phyloP scores from a whole-genome alignment of 108 stramenopile genomes.

The Seminavis robusta region DNA sequence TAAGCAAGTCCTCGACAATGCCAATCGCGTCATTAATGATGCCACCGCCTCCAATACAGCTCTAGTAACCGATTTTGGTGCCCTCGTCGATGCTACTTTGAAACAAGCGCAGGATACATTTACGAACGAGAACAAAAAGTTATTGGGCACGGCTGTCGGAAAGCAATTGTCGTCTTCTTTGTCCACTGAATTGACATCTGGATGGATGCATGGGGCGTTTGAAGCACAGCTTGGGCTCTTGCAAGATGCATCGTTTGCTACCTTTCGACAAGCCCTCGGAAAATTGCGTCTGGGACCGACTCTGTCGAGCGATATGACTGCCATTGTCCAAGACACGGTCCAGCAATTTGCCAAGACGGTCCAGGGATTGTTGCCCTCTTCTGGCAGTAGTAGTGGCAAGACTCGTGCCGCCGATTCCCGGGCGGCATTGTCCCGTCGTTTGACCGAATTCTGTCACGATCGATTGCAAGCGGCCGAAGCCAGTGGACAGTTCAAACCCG shows the following conservation, averaged over 20 bases:
- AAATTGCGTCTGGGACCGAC: conserved; percentile 68
- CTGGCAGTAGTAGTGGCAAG: conserved; percentile 14
- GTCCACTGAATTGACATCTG: conserved; percentile 41
- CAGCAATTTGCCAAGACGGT: conserved; percentile 49
- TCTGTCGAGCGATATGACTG: conserved; percentile 66
- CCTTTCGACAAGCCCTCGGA: conserved; percentile 58
- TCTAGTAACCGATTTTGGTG: conserved; percentile 2
- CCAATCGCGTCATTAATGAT: not conserved
- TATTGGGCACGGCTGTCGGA: conserved; percentile 24
- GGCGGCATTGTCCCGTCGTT: conserved; percentile 29
- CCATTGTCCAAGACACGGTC: conserved; percentile 40
- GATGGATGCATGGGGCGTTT: conserved; percentile 55
- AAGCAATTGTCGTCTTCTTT: conserved; percentile 58
- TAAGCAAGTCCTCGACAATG: conserved; percentile 38
- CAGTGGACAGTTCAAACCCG: conserved; percentile 68
- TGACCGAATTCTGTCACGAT: conserved; percentile 63
- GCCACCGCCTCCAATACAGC: conserved; percentile 14
- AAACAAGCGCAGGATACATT: conserved; percentile 14
- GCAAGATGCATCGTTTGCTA: conserved; percentile 52
- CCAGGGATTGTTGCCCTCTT: conserved; percentile 34
- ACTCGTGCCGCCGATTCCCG: conserved; percentile 23
- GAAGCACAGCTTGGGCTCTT: conserved; percentile 55
- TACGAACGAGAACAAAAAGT: conserved; percentile 25
- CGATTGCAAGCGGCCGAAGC: conserved; percentile 72
- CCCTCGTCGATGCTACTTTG: too few relatives aligned